Base-by-base conservation (phyloP, 306 rosid species). In the Leucaena leucocephala region DNA sequence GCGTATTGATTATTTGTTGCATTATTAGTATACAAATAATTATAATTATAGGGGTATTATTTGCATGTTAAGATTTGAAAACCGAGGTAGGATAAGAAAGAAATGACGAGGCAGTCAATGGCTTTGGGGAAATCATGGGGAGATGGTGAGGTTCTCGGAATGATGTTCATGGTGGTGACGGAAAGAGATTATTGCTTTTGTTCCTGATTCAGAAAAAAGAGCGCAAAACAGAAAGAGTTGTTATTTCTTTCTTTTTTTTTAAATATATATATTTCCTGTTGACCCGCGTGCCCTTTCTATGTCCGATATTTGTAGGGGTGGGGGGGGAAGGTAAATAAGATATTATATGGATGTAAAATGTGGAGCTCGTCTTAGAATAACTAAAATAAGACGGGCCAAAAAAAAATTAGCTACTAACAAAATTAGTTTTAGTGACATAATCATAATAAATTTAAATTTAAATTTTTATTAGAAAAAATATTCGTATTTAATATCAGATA, bases 41-140 rank as follows among this genome's bases (percentile, higher is more conserved):
- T 52, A 17, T 54, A 54, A 5, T 45, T 22, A 22, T 46, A 8
- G 27, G 27, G 15, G 36, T 15, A 33, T 27, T 27, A 27, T 8
- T 39, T 43, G 70, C 70, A 42, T 59, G 78, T 15, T 27, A 43
- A 70, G 45, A 14, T 75, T 59, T 2, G 16, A 43, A 75, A 74
- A 5, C 16, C 11, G 44, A 45, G 27, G 11, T 3, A 58, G 6
- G 13, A 39, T 35, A 11, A n/a, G n/a, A 13, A 52, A 4, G 38
- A 38, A 54, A n/a, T 73, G 58, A 12, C 67, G 7, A 73, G 35
- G 1, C 46, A 3, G 64, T 17, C 49, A 33, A 2, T 55, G 64
- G 4, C 64, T 22, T 8, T 10, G 38, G 36, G 21, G 52, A 73
- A 54, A 55, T 73, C 76, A 54, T 33, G 3, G 10, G 48, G 21